phyloP scores from a whole-genome alignment of 192 early-diverging fungal species.

The Coemansia sp. region DNA sequence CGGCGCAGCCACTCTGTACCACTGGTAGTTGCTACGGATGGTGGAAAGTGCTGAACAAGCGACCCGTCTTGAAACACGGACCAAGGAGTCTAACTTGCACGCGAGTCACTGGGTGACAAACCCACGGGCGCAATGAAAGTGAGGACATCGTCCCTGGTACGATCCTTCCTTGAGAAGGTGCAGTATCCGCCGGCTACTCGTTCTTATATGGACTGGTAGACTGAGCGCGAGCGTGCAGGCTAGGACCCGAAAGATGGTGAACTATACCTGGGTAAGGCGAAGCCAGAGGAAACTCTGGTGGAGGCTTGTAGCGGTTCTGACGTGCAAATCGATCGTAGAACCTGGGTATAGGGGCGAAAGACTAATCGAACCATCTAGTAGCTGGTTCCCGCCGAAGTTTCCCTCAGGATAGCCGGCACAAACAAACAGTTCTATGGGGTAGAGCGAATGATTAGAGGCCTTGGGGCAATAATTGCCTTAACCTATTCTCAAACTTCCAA shows the following conservation, averaged over 20 bases:
- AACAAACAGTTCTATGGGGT: slow-evolving; percentile 72
- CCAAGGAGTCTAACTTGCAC: slow-evolving; percentile 81
- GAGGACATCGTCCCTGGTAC: slow-evolving; percentile 31
- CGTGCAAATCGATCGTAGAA: slow-evolving; percentile 77
- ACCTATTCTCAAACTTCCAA: slow-evolving; percentile 86
- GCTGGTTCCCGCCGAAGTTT: slow-evolving; percentile 85
- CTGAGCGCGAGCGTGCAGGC: slow-evolving; percentile 65
- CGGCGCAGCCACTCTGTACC: background rate
- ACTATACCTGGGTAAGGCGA: slow-evolving; percentile 80
- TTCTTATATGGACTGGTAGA: slow-evolving; percentile 51
- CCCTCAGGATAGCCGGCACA: slow-evolving; percentile 81
- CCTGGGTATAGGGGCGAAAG: slow-evolving; percentile 83
- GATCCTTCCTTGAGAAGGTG: slow-evolving; percentile 26
- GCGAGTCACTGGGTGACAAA: slow-evolving; percentile 65
- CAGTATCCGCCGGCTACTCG: slow-evolving; percentile 59
- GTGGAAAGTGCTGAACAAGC: slow-evolving; percentile 67
- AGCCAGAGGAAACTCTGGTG: slow-evolving; percentile 81
- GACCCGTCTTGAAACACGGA: slow-evolving; percentile 82
- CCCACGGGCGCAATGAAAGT: slow-evolving; percentile 61
- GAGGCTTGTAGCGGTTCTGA: slow-evolving; percentile 75
- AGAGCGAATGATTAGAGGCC: slow-evolving; percentile 85
- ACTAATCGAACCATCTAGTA: slow-evolving; percentile 85
- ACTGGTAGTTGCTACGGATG: slow-evolving; percentile 38
- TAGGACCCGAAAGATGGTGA: slow-evolving; percentile 84
- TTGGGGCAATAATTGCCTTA: slow-evolving; percentile 72